Conservation (phyloP, 2,329 filamentous ascomycete species). For the Tolypocladium tropicale region DNA sequence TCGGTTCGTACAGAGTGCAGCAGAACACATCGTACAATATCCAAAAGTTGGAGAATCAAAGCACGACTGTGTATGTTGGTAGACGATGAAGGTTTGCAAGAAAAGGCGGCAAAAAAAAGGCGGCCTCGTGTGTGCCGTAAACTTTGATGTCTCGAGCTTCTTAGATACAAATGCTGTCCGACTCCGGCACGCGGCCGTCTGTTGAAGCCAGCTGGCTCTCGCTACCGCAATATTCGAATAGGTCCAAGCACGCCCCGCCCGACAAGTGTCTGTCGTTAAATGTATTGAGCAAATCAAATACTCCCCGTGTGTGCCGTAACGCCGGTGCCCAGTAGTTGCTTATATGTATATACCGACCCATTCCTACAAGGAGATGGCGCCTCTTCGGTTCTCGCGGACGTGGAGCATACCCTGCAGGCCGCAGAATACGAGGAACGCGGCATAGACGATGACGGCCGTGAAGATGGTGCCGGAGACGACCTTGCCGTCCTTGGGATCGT, state of each 20-base stretch:
- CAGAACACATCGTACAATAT: too few species aligned
- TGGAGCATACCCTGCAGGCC: constrained; percentile 82
- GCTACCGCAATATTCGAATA: background rate
- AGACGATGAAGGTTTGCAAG: background rate
- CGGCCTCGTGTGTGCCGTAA: background rate
- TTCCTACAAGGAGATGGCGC: constrained; percentile 64
- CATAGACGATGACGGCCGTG: constrained; percentile 78
- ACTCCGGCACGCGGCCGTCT: background rate
- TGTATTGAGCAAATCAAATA: background rate
- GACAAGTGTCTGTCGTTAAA: background rate
- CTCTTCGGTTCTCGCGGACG: constrained; percentile 69
- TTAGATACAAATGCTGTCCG: background rate
- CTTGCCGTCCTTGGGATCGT: constrained; percentile 61
- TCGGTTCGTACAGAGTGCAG: background rate
- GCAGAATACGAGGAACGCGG: constrained; percentile 84
- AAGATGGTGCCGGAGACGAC: constrained; percentile 81
- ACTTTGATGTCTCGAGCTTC: background rate
- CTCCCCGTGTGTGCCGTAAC: background rate
- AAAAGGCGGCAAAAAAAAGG: background rate
- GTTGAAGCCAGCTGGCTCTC: background rate
- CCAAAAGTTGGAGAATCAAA: background rate
- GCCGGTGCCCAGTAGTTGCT: background rate
- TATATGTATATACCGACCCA: background rate
- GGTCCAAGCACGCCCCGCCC: background rate
- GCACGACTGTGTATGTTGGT: background rate